Base-by-base conservation (phyloP, 2,329 filamentous ascomycete species). In the Leptographium lundbergii region DNA sequence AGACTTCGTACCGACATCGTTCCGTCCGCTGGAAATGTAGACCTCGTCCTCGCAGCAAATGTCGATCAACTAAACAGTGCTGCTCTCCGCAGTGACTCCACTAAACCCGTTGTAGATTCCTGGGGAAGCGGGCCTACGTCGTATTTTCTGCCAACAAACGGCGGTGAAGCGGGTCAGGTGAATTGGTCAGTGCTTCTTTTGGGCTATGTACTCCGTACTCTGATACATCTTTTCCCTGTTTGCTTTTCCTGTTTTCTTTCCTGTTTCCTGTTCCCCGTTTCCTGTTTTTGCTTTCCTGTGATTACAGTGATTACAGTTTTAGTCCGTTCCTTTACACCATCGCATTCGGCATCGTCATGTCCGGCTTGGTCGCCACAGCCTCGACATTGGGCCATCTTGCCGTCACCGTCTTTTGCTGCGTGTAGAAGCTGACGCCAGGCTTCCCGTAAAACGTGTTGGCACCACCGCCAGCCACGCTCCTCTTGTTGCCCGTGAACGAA, bases 351-450 rank as follows among this genome's bases (percentile, higher is more conserved):
- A 97, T 97, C 62, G 88, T 81, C 17, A 95, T 89, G 67, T 85
- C 83, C 19, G 91, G 91, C 80, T 91, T 92, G 64, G 84, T 88
- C 58, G 84, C 86, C 57, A 92, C 81, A 1, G 90, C 91, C 74
- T 96, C 91, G 68, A 91, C 85, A 62, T 81, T 84, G 67, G 84
- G 83, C 92, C 94, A 97, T 70, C 94, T 75, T 65, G 89, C 87
- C 57, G 92, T 97, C 54, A 97, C 92, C 3, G 92, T 97, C 87
- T 97, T 96, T 69, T 88, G 82, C 76, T 97, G 92, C 4, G 92
- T 99, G 74, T 95, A 97, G 71, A 99, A 99, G 69, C 88, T 85
- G 70, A 99, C 74, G 27, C 92, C 94, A 0, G 91, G 89, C 74
- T 89, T 87, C 65, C 92, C 92, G 74, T 99, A 99, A 72, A 99